These are phyloP conservation scores for Caryopteris hybrid DNA, from an alignment of 305 asterid genomes.

Conservation along the genomic window DNA sequence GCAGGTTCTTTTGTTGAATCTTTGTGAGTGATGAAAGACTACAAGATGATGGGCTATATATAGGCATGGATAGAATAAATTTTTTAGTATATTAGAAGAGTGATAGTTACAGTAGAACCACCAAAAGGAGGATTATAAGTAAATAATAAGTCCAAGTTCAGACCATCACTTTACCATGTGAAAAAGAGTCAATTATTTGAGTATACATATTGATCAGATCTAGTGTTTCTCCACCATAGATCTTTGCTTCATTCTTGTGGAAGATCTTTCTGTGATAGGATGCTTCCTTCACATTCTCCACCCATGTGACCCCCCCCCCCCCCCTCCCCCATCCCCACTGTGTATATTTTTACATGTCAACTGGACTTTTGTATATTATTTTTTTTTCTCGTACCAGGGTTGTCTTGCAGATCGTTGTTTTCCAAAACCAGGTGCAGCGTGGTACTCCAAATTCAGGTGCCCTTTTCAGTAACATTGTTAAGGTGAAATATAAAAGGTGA, in stretches of 20 bases:
- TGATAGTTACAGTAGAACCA: conserved; percentile 21
- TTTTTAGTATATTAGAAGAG: too few relatives aligned
- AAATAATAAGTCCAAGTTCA: conserved; percentile 43
- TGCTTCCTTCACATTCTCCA: conserved; percentile 19
- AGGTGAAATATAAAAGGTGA: too few relatives aligned
- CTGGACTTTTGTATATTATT: conserved; percentile 6
- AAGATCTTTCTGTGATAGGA: conserved; percentile 17
- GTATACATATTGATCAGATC: conserved; percentile 15
- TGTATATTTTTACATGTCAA: conserved; percentile 26
- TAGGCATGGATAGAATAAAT: too few relatives aligned
- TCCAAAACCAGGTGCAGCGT: conserved; percentile 32
- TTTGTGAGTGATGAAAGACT: conserved; percentile 21
- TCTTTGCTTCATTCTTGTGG: conserved; percentile 17
- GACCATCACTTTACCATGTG: conserved; percentile 41
- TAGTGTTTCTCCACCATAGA: conserved; percentile 2
- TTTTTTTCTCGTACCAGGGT: conserved; percentile 9
- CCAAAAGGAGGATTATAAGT: conserved; percentile 24
- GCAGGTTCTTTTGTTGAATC: neutral
- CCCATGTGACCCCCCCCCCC: conserved; percentile 28
- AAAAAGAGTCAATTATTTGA: conserved; percentile 14
- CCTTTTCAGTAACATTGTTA: neutral
- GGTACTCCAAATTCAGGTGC: neutral
- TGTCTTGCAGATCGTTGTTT: conserved; percentile 22
- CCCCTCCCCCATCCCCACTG: neutral
- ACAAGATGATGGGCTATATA: conserved; percentile 37